Conservation (phyloP, 1,284 basidiomycete genomes). For the Ceraceosorus guamensis region DNA sequence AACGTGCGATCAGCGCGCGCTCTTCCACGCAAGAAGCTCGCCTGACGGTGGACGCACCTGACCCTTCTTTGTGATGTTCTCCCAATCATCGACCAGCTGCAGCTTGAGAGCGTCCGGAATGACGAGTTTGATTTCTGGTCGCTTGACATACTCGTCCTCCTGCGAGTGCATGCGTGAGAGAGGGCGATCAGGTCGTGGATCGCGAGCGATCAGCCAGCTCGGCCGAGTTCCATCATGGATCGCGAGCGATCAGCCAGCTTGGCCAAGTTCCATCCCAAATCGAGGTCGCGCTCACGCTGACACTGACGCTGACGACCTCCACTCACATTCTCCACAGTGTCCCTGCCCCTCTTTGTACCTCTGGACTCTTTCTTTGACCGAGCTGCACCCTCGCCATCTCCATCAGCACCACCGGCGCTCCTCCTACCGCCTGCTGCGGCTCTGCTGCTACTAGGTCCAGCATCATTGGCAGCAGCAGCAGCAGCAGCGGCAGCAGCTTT, state of each 20-base stretch:
- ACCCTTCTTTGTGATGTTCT: conserved; percentile 87
- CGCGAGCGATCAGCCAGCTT: background rate
- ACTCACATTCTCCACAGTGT: conserved; percentile 26
- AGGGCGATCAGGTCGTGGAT: too few relatives aligned
- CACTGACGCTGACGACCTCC: background rate
- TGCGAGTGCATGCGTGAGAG: conserved; percentile 14
- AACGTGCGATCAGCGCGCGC: background rate
- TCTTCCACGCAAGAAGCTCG: background rate
- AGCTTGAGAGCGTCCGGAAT: conserved; percentile 84
- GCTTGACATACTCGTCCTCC: conserved; percentile 58
- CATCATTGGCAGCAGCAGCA: conserved; percentile 32
- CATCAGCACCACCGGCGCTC: conserved; percentile 15
- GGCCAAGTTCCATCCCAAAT: background rate
- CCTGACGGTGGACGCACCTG: background rate
- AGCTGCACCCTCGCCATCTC: conserved; percentile 9
- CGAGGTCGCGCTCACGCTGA: background rate
- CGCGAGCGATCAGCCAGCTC: background rate
- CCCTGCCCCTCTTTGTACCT: conserved; percentile 1
- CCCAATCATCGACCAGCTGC: conserved; percentile 94
- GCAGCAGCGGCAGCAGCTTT: conserved; percentile 33
- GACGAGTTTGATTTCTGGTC: conserved; percentile 81
- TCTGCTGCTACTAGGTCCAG: conserved; percentile 18
- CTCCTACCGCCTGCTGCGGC: conserved; percentile 16
- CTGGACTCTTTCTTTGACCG: conserved; percentile 13
- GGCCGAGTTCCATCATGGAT: background rate